Evolutionary conservation across 129 eudicot species (phyloP), one percentile per base, ranked within the genome.

Genomic region (Artemisia tridentata): DNA sequence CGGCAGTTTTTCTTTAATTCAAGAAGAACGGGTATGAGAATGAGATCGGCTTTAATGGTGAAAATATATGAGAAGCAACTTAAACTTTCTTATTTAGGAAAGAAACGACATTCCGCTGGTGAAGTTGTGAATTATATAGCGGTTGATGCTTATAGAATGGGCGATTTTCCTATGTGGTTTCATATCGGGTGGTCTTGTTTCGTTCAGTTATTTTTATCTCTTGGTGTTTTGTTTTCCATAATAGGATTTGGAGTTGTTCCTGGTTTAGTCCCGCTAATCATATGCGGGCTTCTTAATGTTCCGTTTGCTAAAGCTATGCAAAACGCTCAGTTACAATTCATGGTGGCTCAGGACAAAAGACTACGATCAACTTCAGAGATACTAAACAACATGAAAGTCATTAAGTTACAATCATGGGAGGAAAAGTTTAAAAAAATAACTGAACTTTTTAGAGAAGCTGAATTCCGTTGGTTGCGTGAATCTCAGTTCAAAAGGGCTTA

Each of bases 391-490:
- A 92, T 92, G 91, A 88, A 86, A 58, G 84, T 92, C 34, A 86
- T 92, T 16, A 92, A 92, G 86, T 71, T 88, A 72, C 93, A 88
- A 68, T 86, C 93, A 8, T 92, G 96, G 98, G 98, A 92, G 56
- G 88, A 79, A 58, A 80, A 83, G 0, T 92, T 88, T 78, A 77
- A 75, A 78, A 80, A 72, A 23, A 7, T 78, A 61, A 61, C 82
- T 2, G 84, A 83, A 63, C 80, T 84, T 45, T 76, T 29, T 25
- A 73, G 96, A 79, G 79, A 82, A n/a, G 67, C 4, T 10, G 96
- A 89, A 38, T 80, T 84, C 50, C 80, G 70, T 43, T 88, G 91
- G 96, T 63, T 88, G 58, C 47, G 78, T 16, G 74, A 79, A 72
- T 34, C 79, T 46, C 89, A 76, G 72, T 68, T 69, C 45, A 81